Conservation (phyloP, 2,329 filamentous ascomycete species). For the Ascochyta fabae region DNA sequence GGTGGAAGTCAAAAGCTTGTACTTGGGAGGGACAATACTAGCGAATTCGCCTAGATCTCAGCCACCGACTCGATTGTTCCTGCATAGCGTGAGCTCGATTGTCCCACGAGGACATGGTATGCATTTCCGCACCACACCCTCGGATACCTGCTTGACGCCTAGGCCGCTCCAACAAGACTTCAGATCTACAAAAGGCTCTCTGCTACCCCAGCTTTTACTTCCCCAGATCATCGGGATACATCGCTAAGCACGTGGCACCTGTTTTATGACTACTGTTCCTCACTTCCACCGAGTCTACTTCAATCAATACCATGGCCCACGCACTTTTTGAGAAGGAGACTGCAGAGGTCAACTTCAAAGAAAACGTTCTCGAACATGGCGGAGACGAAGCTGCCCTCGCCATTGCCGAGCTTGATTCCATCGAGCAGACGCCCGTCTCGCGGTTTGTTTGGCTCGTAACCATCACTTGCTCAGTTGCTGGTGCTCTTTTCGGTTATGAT, state of each 20-base stretch:
- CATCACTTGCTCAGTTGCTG: constrained; percentile 31
- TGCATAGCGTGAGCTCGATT: neutral
- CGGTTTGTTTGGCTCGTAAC: constrained; percentile 13
- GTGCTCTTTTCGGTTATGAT: constrained; percentile 51
- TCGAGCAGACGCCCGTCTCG: constrained; percentile 10
- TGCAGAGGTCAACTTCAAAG: constrained; percentile 1
- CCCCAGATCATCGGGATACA: constrained; percentile 5
- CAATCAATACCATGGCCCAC: neutral
- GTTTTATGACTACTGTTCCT: neutral
- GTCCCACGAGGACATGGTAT: neutral
- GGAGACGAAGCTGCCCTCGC: constrained; percentile 5
- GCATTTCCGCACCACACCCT: neutral
- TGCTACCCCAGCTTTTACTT: constrained; percentile 4
- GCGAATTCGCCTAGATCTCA: neutral
- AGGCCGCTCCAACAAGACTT: neutral
- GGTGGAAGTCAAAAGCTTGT: neutral
- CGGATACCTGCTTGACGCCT: neutral
- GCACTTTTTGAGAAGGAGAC: constrained; percentile 1
- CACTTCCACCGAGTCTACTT: constrained; percentile 1
- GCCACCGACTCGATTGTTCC: neutral
- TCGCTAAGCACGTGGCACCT: neutral
- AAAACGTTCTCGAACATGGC: constrained; percentile 1
- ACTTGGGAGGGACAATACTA: neutral
- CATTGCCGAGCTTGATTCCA: constrained; percentile 10
- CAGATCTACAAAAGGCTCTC: constrained; percentile 5